phyloP scores from a whole-genome alignment of 768 basidiomycete genomes.

The Rhizopogon roseolus region DNA sequence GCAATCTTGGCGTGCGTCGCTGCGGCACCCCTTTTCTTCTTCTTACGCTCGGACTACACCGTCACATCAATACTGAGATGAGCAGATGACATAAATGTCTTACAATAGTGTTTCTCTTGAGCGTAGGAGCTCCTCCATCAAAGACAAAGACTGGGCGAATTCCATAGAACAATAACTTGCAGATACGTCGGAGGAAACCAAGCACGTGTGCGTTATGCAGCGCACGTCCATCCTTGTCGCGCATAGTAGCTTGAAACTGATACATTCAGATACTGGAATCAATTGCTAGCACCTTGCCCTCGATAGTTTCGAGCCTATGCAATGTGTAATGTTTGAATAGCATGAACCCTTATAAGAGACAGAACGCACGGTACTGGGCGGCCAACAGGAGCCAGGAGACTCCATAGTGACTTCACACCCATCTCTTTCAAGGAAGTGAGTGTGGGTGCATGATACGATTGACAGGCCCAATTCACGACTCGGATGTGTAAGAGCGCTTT shows the following conservation, averaged over 20 bases:
- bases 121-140: slow-evolving; percentile 89
- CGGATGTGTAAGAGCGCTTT: background rate
- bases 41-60: slow-evolving; percentile 74
- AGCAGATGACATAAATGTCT: slow-evolving; percentile 16
- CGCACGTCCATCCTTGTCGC: slow-evolving; percentile 90
- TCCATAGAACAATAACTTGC: slow-evolving; percentile 93
- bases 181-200: slow-evolving; percentile 85
- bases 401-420: slow-evolving; percentile 99
- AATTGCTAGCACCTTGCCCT: slow-evolving; percentile 94
- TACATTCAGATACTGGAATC: slow-evolving; percentile 99
- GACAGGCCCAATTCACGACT: too few species aligned
- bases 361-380: slow-evolving; percentile 80
- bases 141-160: slow-evolving; percentile 99
- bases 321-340: slow-evolving; percentile 3
- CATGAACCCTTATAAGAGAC: background rate
- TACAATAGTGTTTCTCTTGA: slow-evolving; percentile 90
- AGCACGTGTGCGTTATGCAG: slow-evolving; percentile 92
- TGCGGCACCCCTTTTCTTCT: slow-evolving; percentile 88
- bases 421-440: slow-evolving; percentile 33
- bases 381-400: slow-evolving; percentile 86
- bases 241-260: slow-evolving; percentile 99
- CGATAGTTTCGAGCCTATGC: slow-evolving; percentile 83
- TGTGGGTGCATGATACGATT: background rate
- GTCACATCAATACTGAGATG: slow-evolving; percentile 2
- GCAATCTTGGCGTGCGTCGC: slow-evolving; percentile 83